phyloP scores from a whole-genome alignment of 2,329 filamentous ascomycete species.

The Metarhizium sp. region DNA sequence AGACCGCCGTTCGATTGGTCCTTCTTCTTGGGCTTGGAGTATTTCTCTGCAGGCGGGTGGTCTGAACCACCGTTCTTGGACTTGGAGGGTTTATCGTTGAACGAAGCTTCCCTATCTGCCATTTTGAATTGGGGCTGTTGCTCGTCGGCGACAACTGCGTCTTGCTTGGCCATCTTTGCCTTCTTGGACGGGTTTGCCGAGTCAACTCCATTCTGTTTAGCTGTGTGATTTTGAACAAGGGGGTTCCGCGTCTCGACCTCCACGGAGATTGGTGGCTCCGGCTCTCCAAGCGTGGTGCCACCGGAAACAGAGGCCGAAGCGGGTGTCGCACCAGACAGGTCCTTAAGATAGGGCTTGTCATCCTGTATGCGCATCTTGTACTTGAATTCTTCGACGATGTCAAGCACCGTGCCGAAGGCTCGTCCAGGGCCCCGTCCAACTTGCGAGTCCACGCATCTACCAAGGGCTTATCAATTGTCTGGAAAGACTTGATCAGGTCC shows the following conservation, averaged over 20 bases:
- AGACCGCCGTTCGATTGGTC: neutral
- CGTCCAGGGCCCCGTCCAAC: neutral
- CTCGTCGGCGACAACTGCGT: neutral
- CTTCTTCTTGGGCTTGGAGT: neutral
- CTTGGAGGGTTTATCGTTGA: neutral
- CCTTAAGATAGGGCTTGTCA: neutral
- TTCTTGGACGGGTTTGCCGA: neutral
- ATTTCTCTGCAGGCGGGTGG: neutral
- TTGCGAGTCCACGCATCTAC: neutral
- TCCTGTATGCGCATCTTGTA: neutral
- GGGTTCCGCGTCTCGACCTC: neutral
- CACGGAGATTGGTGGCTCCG: neutral
- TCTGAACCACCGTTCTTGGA: neutral
- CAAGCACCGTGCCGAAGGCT: neutral
- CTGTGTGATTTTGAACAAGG: neutral
- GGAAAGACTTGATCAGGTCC: conserved; percentile 1
- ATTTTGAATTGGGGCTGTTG: neutral
- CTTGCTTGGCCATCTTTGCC: neutral
- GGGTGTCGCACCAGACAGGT: neutral
- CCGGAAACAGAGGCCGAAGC: neutral
- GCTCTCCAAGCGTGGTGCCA: neutral
- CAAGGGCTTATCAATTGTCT: conserved; percentile 4
- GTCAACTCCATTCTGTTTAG: neutral
- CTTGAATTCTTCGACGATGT: conserved; percentile 8
- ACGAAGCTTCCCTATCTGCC: neutral